These are phyloP conservation scores for Grigorovia jiainica DNA, from an alignment of 805 yeast species.

Conservation along the genomic window DNA sequence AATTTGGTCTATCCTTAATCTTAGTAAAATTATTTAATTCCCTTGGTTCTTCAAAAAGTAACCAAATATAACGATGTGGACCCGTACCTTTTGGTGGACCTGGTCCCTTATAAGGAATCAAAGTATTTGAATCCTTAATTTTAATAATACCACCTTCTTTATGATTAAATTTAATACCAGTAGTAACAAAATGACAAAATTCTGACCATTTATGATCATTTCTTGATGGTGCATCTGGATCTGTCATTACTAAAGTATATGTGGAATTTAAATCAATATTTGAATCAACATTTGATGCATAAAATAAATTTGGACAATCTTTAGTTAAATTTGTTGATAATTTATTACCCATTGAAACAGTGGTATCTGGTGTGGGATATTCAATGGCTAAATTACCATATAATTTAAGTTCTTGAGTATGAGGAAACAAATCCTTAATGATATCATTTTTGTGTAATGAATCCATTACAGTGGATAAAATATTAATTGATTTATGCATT, in stretches of 20 bases:
- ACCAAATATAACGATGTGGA: constrained; percentile 75
- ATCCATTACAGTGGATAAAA: constrained; percentile 15
- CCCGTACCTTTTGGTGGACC: constrained; percentile 88
- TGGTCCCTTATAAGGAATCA: constrained; percentile 66
- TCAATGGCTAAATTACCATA: constrained; percentile 10
- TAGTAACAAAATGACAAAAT: constrained; percentile 63
- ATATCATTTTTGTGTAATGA: constrained; percentile 21
- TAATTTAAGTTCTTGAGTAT: constrained; percentile 9
- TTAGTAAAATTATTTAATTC: constrained; percentile 14
- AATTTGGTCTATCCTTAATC: constrained; percentile 30
- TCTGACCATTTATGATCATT: constrained; percentile 84
- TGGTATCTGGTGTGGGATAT: constrained; percentile 15
- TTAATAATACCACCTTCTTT: constrained; percentile 6
- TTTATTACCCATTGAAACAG: constrained; percentile 70
- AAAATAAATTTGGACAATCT: constrained; percentile 51
- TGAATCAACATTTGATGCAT: constrained; percentile 37
- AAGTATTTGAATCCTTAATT: constrained; percentile 33
- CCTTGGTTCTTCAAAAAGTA: constrained; percentile 57
- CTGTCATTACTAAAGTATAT: constrained; percentile 73
- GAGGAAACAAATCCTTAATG: constrained; percentile 20
- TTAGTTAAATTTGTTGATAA: constrained; percentile 59
- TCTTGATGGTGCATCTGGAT: constrained; percentile 88
- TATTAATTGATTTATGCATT: constrained; percentile 8
- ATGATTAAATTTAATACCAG: constrained; percentile 30
- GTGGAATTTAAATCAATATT: constrained; percentile 25